A percentile compares a stretch with the other conserved stretches of the same genome.
These are phyloP conservation scores for Cyclocybe cylindracea DNA, from an alignment of 768 basidiomycete species.

Conservation along the genomic window DNA sequence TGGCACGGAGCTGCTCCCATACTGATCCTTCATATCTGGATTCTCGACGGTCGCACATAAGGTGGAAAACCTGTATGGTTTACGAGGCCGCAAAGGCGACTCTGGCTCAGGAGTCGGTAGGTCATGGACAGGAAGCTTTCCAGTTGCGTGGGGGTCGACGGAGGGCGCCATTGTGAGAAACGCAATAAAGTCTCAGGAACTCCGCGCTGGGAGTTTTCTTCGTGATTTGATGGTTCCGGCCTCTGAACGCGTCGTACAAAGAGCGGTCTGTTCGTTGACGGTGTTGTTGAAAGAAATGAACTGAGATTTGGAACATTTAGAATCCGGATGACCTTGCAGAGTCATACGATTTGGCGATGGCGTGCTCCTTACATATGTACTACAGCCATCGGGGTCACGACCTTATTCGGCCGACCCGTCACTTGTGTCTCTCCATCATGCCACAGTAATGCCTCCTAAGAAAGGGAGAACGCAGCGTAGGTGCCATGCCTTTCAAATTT, in stretches of 20 bases:
- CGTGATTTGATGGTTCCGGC: too few relatives aligned
- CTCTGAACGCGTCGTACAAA: too few relatives aligned
- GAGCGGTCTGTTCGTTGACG: background rate
- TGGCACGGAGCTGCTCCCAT: constrained; percentile 91
- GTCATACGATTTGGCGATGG: constrained; percentile 19
- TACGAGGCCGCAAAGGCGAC: constrained; percentile 64
- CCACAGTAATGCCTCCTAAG: constrained; percentile 44
- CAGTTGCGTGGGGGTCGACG: constrained; percentile 35
- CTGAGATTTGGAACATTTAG: background rate
- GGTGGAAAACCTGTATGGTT: constrained; percentile 88
- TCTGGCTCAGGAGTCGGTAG: constrained; percentile 84
- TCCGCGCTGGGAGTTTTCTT: too few relatives aligned
- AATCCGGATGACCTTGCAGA: constrained; percentile 1
- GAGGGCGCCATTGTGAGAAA: constrained; percentile 31
- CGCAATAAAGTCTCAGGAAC: too few relatives aligned
- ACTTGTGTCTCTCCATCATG: constrained; percentile 1
- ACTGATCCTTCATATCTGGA: constrained; percentile 91
- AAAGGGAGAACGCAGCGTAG: constrained; percentile 50
- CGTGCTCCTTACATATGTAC: constrained; percentile 21
- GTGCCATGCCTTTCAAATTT: constrained; percentile 12
- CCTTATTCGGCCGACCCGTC: constrained; percentile 20
- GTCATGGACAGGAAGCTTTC: constrained; percentile 42
- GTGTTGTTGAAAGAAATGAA: background rate
- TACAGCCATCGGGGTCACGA: constrained; percentile 4
- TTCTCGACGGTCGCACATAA: constrained; percentile 91